Conservation (phyloP, 306 rosid species). For the Glycyrrhiza uralensis region DNA sequence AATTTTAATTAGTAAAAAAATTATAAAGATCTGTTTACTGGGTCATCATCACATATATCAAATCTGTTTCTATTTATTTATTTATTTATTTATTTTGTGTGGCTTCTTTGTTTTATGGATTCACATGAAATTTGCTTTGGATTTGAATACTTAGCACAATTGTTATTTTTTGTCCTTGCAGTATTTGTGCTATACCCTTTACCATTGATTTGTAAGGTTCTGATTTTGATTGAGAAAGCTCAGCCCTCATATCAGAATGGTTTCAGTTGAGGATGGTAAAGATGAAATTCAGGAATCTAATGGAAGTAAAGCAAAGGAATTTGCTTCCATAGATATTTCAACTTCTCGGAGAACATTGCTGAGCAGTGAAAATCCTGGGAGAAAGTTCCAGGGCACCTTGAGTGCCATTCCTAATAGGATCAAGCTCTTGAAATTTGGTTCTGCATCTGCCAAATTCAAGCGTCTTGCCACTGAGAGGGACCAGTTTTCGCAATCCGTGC, state of each 20-base stretch:
- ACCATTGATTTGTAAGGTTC: conserved; percentile 16
- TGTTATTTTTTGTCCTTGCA: conserved; percentile 14
- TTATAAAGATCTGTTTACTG: neutral
- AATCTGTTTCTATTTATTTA: neutral
- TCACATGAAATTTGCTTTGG: conserved; percentile 10
- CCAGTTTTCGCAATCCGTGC: conserved; percentile 55
- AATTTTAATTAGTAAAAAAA: neutral
- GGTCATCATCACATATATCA: neutral
- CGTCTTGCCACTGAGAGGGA: conserved; percentile 54
- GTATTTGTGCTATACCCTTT: conserved; percentile 4
- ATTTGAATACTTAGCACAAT: conserved; percentile 4
- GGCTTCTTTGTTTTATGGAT: neutral
- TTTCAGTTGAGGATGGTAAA: conserved; percentile 48
- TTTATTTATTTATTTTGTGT: neutral
- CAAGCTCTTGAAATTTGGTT: conserved; percentile 60
- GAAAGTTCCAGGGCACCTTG: conserved; percentile 30
- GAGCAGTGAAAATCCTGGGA: conserved; percentile 40
- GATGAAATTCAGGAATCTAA: conserved; percentile 56
- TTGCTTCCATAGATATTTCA: conserved; percentile 44
- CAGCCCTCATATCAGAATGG: conserved; percentile 42
- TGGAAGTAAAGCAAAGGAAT: conserved; percentile 37
- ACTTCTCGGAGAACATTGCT: conserved; percentile 45
- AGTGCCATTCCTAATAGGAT: conserved; percentile 40
- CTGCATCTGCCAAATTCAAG: conserved; percentile 72
- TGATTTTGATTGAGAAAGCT: conserved; percentile 29